Percentiles rank a stretch among this genome's conserved stretches.
Evolutionary conservation across 805 yeast genomes (phyloP).

Genomic region (Monosporozyma siamensis): DNA sequence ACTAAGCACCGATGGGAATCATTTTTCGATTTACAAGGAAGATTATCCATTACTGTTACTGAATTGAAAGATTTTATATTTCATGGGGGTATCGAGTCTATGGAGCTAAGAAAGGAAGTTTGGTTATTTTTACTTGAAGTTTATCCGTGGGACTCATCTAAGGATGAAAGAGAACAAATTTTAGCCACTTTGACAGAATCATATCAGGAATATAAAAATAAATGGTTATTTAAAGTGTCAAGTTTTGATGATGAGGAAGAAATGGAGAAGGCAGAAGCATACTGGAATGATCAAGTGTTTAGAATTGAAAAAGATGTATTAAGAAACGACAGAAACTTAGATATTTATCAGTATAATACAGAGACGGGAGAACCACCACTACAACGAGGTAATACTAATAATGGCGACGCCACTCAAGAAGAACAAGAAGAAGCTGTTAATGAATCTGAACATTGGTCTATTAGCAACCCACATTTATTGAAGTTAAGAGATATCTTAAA

Average conservation of each 20-base stretch:
- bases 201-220: constrained; percentile 52
- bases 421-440: constrained; percentile 26
- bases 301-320: constrained; percentile 90
- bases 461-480: constrained; percentile 67
- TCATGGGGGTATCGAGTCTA: constrained; percentile 72
- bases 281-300: constrained; percentile 82
- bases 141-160: constrained; percentile 80
- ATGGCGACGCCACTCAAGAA: constrained; percentile 26
- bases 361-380: constrained; percentile 34
- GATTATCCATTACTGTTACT: constrained; percentile 57
- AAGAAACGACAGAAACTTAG: constrained; percentile 76
- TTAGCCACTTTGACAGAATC: constrained; percentile 46
- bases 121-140: constrained; percentile 83
- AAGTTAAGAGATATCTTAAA: constrained; percentile 67
- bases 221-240: constrained; percentile 49
- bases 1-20: constrained; percentile 69
- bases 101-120: constrained; percentile 52
- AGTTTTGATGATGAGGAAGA: constrained; percentile 17
- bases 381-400: constrained; percentile 19
- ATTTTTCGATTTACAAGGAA: constrained; percentile 72
- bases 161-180: constrained; percentile 55
- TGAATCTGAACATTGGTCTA: constrained; percentile 43
- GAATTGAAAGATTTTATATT: constrained; percentile 80
- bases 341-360: constrained; percentile 42
- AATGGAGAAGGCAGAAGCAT: constrained; percentile 41